Evolutionary conservation across 306 rosid genomes (phyloP).

Genomic region (Lablab purpureus): DNA sequence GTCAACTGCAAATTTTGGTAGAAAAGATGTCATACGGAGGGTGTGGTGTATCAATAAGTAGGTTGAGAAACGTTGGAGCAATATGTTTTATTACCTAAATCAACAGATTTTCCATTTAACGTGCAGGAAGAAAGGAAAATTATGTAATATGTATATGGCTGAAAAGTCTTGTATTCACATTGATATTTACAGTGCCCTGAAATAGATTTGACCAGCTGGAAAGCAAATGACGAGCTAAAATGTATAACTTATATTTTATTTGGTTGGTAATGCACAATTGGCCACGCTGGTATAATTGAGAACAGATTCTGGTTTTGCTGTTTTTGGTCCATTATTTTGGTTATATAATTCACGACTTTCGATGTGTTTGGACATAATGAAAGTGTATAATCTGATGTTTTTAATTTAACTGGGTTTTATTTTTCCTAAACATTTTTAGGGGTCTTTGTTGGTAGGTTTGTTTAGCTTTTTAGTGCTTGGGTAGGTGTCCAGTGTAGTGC

Average conservation of each 20-base stretch:
- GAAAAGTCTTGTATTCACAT: conserved; percentile 4
- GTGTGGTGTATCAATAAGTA: conserved; percentile 14
- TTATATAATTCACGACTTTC: neutral
- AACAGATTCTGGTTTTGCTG: neutral
- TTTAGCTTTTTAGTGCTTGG: neutral
- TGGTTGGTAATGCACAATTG: neutral
- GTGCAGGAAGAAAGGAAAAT: neutral
- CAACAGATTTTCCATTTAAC: conserved; percentile 5
- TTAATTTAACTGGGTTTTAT: neutral
- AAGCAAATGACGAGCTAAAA: conserved; percentile 13
- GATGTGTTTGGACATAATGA: neutral
- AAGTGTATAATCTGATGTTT: neutral
- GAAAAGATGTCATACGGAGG: neutral
- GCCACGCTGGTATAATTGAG: neutral
- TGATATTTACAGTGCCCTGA: neutral
- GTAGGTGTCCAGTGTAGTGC: neutral
- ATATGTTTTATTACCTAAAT: neutral
- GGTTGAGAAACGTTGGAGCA: conserved; percentile 22
- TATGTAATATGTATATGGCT: conserved; percentile 12
- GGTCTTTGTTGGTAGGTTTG: neutral
- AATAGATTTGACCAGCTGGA: neutral
- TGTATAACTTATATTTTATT: neutral
- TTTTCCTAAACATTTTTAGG: neutral
- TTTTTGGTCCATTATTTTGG: conserved; percentile 15
- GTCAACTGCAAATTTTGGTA: conserved; percentile 29